These are phyloP conservation scores for Aspergillus novoparasiticus DNA, from an alignment of 2,329 filamentous ascomycete genomes.

Conservation along the genomic window DNA sequence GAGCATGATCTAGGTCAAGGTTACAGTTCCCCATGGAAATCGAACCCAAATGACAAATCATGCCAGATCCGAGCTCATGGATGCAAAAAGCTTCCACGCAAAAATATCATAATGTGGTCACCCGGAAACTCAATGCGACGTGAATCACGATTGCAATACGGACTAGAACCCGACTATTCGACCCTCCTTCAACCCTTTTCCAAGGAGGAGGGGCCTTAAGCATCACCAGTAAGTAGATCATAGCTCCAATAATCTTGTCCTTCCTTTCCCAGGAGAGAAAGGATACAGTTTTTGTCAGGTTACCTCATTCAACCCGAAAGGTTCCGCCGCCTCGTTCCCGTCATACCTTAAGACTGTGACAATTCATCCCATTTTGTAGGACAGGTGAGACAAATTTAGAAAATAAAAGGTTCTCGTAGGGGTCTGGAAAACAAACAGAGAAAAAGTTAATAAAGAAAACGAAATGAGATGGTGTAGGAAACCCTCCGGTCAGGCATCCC, in stretches of 20 bases:
- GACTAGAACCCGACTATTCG: neutral
- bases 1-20: neutral
- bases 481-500: neutral
- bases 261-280: neutral
- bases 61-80: neutral
- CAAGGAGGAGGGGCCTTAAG: neutral
- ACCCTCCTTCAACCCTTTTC: neutral
- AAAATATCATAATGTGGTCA: neutral
- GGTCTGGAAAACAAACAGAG: neutral
- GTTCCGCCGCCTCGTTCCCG: constrained; percentile 6
- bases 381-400: constrained; percentile 1
- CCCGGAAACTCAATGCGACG: neutral
- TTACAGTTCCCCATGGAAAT: neutral
- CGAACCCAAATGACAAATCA: neutral
- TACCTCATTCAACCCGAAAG: constrained; percentile 2
- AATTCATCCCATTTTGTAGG: neutral
- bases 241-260: too few relatives aligned
- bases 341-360: neutral
- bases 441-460: neutral
- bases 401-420: neutral
- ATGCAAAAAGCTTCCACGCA: neutral
- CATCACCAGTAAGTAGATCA: neutral
- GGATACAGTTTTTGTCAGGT: neutral
- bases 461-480: neutral
- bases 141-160: neutral